Base-by-base conservation (phyloP, 164 flowering plant species). In the Buxus sempervirens region DNA sequence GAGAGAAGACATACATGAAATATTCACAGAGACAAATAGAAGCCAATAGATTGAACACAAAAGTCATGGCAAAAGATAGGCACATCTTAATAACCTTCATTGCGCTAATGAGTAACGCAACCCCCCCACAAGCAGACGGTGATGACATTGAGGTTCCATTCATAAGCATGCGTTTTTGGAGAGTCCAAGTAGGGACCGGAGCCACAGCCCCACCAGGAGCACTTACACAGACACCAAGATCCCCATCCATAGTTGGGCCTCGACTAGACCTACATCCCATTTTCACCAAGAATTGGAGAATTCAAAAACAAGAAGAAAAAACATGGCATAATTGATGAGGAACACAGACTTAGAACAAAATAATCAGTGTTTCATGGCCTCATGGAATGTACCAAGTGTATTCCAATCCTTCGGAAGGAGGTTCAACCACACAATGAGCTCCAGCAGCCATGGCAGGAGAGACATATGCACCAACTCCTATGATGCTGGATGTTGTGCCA, bases 141-240 rank as follows among this genome's bases (percentile, higher is more conserved):
- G 99, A 95, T 69, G 99, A 84, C 99, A 95, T 95, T 64, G 99
- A 95, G 53, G 99, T 95, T 77, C 99, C 99, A 85, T 95, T 95
- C 99, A 95, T 95, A 68, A 95, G 90, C 99, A 88, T 90, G 24
- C 99, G 99, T 16, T 83, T 68, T 73, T 95, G 97, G 70, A 95
- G 90, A 66, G 99, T 95, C 99, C 97, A 95, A 60, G 96, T 91
- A 65, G 99, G 97, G 41, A 95, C 99, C 72, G 99, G 99, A 70
- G 99, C 97, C 64, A 95, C 87, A 54, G 99, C 99, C 62, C 97
- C 99, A 69, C 99, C 99, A 82, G 99, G 97, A 72, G 99, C 99
- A 85, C 99, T 95, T 65, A 95, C 62, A 74, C 80, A 82, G 58
- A 95, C 97, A 57, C 99, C 99, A 76, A 95, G 86, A 75, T 90